Percentiles rank a stretch among this genome's conserved stretches.
Conservation (phyloP, 108 stramenopile genomes). For the Nitzschia sp. region DNA sequence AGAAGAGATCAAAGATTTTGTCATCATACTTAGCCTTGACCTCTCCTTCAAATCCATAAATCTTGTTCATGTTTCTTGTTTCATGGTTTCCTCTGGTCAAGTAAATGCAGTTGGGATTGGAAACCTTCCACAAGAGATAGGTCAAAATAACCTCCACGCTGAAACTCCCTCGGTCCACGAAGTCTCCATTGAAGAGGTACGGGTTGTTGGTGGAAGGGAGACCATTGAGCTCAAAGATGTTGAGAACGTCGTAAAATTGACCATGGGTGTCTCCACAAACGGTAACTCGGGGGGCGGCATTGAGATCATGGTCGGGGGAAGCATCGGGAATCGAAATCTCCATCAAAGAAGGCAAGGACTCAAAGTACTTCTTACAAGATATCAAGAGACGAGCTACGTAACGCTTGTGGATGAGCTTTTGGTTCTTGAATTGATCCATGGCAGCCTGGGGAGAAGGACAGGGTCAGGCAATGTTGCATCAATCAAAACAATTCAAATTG, state of each 20-base stretch:
- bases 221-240: conserved; percentile 96
- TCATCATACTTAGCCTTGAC: conserved; percentile 97
- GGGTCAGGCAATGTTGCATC: background rate
- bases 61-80: conserved; percentile 98
- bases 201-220: conserved; percentile 82
- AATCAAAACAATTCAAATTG: too few relatives aligned
- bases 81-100: conserved; percentile 97
- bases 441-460: conserved; percentile 44
- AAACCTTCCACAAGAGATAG: conserved; percentile 86
- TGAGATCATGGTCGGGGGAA: conserved; percentile 51
- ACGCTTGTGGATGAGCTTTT: conserved; percentile 94
- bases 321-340: conserved; percentile 66
- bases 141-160: conserved; percentile 93
- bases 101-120: conserved; percentile 79
- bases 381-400: conserved; percentile 83
- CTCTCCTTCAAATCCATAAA: conserved; percentile 99
- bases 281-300: conserved; percentile 60
- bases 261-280: conserved; percentile 99
- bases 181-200: conserved; percentile 99
- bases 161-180: conserved; percentile 96
- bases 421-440: conserved; percentile 80
- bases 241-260: conserved; percentile 97
- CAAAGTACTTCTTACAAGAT: conserved; percentile 64
- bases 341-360: conserved; percentile 59
- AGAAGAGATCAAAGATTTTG: conserved; percentile 93